Percentiles rank a stretch among this genome's conserved stretches.
Conservation (phyloP, 2,329 filamentous ascomycete species). For the Nemania sp. region DNA sequence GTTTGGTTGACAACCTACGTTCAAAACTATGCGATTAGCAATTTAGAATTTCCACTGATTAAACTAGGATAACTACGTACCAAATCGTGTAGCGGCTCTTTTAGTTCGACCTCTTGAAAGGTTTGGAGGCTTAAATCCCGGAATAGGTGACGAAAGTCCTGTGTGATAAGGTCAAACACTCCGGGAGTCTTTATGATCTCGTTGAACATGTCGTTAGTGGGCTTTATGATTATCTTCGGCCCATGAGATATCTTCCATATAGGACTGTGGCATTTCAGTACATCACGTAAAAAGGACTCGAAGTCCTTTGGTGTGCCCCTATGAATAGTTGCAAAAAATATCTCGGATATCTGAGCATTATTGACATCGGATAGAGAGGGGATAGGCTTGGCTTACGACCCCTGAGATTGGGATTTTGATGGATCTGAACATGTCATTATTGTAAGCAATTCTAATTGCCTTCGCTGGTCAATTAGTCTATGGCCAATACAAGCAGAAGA, state of each 20-base stretch:
- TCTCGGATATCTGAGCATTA: background rate
- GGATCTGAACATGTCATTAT: background rate
- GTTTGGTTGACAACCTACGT: background rate
- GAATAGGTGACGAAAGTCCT: background rate
- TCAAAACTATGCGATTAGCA: background rate
- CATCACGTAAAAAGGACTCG: background rate
- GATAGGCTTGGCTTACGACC: background rate
- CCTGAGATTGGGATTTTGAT: constrained; percentile 2
- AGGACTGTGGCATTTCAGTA: background rate
- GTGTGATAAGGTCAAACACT: background rate
- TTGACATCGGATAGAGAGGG: background rate
- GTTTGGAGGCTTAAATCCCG: background rate
- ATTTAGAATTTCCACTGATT: background rate
- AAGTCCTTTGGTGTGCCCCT: background rate
- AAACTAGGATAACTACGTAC: background rate
- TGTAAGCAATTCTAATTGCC: constrained; percentile 3
- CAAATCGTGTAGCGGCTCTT: background rate
- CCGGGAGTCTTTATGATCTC: background rate
- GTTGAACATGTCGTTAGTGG: background rate
- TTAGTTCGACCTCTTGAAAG: background rate
- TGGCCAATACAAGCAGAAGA: background rate
- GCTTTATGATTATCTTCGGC: background rate
- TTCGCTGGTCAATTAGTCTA: background rate
- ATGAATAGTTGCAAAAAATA: constrained; percentile 2
- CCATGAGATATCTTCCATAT: background rate